Conservation (phyloP, 164 flowering plant species). For the Vitis riparia region DNA sequence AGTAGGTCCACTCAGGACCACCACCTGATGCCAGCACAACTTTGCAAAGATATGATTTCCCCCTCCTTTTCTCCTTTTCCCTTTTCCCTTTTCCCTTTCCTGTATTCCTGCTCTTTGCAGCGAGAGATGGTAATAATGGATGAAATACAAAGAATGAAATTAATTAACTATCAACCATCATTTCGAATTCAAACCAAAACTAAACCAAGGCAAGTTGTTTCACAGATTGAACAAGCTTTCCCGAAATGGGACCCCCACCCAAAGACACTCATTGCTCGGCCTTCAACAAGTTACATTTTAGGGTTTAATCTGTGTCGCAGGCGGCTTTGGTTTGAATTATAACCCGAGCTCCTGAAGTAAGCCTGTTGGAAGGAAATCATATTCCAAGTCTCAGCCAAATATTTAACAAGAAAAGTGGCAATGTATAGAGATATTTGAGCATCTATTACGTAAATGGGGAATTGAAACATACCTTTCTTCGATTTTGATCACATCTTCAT, state of each 20-base stretch:
- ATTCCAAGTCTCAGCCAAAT: constrained; percentile 16
- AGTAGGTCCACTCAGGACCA: too few relatives aligned
- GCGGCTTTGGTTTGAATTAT: constrained; percentile 76
- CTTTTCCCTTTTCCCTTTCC: too few relatives aligned
- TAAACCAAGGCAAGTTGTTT: neutral
- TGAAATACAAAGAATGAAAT: too few relatives aligned
- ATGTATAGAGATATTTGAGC: neutral
- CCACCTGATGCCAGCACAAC: too few relatives aligned
- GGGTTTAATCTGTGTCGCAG: constrained; percentile 17
- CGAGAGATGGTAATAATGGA: too few relatives aligned
- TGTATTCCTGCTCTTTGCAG: too few relatives aligned
- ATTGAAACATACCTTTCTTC: constrained; percentile 88
- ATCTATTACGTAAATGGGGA: neutral
- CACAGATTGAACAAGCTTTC: neutral
- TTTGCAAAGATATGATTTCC: neutral
- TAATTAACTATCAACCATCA: constrained; percentile 1
- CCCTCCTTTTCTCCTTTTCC: neutral
- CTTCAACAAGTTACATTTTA: constrained; percentile 1
- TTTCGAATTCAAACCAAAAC: constrained; percentile 18
- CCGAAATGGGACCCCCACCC: neutral
- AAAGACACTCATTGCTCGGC: neutral
- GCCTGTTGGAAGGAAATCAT: constrained; percentile 55
- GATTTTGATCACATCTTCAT: constrained; percentile 64
- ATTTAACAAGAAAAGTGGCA: neutral
- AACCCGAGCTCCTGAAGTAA: constrained; percentile 99